phyloP scores from a whole-genome alignment of 2,329 filamentous ascomycete species.

The Beauveria varroae region DNA sequence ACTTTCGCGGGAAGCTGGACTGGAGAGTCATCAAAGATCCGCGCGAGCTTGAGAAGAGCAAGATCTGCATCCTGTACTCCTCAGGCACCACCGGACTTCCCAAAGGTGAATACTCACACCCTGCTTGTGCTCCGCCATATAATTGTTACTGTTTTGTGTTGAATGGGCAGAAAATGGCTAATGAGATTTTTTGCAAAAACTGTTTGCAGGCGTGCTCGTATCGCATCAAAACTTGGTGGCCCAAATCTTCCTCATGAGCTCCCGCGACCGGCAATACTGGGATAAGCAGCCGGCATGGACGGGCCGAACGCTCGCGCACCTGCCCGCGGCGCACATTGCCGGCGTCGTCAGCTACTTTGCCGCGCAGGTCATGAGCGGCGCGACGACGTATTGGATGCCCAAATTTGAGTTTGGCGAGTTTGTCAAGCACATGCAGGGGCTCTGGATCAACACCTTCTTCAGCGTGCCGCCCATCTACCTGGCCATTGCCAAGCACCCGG shows the following conservation, averaged over 20 bases:
- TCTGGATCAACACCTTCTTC: slow-evolving; percentile 47
- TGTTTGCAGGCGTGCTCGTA: slow-evolving; percentile 28
- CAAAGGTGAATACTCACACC: slow-evolving; percentile 25
- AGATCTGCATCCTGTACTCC: slow-evolving; percentile 38
- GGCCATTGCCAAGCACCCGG: slow-evolving; percentile 47
- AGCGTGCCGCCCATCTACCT: slow-evolving; percentile 55
- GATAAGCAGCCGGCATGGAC: slow-evolving; percentile 20
- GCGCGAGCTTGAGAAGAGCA: slow-evolving; percentile 31
- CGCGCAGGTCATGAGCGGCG: slow-evolving; percentile 33
- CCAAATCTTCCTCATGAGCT: slow-evolving; percentile 24
- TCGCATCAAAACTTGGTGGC: slow-evolving; percentile 39
- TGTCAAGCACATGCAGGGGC: slow-evolving; percentile 41
- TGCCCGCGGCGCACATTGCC: slow-evolving; percentile 40
- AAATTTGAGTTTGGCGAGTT: slow-evolving; percentile 51
- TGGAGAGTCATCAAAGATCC: slow-evolving; percentile 49
- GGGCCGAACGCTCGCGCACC: slow-evolving; percentile 32
- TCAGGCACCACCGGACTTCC: slow-evolving; percentile 42
- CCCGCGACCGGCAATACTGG: slow-evolving; percentile 23
- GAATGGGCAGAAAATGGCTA: no score
- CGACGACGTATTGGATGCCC: slow-evolving; percentile 54
- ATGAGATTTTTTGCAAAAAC: not conserved
- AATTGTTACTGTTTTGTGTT: no score
- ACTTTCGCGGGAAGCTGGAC: slow-evolving; percentile 30
- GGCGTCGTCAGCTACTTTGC: slow-evolving; percentile 38
- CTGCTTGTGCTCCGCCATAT: not conserved